Conservation (phyloP, 345 rosid species). For the Psidium guajava region DNA sequence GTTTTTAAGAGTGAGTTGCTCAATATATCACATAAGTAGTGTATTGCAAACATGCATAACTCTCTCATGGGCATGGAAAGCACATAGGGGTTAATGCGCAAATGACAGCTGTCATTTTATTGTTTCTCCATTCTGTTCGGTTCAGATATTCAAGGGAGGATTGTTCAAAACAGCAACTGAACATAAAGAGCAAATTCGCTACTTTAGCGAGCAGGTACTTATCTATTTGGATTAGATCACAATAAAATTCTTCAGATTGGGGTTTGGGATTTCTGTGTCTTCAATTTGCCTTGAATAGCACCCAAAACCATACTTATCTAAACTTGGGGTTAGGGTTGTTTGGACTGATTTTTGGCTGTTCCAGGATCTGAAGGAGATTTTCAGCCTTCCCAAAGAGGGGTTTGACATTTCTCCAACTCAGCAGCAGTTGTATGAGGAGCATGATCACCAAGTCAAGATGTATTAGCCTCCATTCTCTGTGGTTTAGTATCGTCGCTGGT, state of each 20-base stretch:
- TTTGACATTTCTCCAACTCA: slow-evolving; percentile 84
- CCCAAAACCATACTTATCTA: background rate
- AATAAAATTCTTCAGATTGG: background rate
- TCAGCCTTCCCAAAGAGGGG: slow-evolving; percentile 82
- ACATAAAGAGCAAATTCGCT: slow-evolving; percentile 92
- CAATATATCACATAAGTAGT: background rate
- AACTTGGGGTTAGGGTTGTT: background rate
- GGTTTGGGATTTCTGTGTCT: background rate
- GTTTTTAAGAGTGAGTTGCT: background rate
- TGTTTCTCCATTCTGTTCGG: background rate
- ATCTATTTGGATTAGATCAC: background rate
- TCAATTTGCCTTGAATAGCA: background rate
- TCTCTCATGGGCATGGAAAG: background rate
- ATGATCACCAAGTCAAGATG: slow-evolving; percentile 66
- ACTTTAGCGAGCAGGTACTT: slow-evolving; percentile 83
- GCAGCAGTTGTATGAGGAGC: slow-evolving; percentile 84
- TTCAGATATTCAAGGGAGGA: slow-evolving; percentile 88
- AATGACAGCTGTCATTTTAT: background rate
- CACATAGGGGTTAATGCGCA: background rate
- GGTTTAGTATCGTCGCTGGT: background rate
- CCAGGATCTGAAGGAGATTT: slow-evolving; percentile 88
- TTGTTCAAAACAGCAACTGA: slow-evolving; percentile 93
- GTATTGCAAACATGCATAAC: background rate
- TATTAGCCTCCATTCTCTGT: slow-evolving; percentile 7
- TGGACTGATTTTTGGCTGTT: background rate